phyloP scores from a whole-genome alignment of 1,284 basidiomycete genomes.

The Trametes sp. region DNA sequence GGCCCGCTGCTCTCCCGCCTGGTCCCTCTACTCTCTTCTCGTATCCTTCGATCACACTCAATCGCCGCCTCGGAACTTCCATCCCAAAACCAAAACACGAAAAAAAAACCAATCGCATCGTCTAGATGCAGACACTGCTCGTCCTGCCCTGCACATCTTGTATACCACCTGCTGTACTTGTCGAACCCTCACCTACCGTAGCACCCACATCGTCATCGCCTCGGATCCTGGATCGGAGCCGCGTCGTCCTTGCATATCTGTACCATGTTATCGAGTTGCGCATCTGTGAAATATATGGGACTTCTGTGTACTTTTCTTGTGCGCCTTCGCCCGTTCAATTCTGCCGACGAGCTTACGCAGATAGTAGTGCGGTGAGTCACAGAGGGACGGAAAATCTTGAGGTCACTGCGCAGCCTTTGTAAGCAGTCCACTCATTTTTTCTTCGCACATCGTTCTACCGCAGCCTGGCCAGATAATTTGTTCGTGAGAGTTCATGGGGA shows the following conservation, averaged over 20 bases:
- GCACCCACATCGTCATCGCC: neutral
- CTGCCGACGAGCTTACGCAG: too few relatives aligned
- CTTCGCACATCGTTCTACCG: too few relatives aligned
- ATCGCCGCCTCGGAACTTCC: neutral
- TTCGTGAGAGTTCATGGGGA: too few relatives aligned
- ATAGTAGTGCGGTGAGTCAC: too few relatives aligned
- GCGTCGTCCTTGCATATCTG: neutral
- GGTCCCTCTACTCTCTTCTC: neutral
- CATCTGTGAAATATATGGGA: constrained; percentile 1
- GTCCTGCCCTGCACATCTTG: neutral
- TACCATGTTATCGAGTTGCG: neutral
- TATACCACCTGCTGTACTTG: neutral
- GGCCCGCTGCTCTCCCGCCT: too few relatives aligned
- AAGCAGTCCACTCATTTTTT: neutral
- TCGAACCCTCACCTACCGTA: neutral
- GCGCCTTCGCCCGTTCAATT: too few relatives aligned
- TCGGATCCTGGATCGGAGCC: neutral
- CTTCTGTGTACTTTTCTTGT: neutral
- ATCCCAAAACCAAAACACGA: neutral
- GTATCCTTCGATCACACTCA: neutral
- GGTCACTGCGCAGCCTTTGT: neutral
- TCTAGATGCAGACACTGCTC: neutral
- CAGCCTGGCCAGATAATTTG: too few relatives aligned
- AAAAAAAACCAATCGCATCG: neutral
- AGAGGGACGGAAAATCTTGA: neutral